phyloP scores from a whole-genome alignment of 23 red algal genomes.

The Agarophyton chilense region DNA sequence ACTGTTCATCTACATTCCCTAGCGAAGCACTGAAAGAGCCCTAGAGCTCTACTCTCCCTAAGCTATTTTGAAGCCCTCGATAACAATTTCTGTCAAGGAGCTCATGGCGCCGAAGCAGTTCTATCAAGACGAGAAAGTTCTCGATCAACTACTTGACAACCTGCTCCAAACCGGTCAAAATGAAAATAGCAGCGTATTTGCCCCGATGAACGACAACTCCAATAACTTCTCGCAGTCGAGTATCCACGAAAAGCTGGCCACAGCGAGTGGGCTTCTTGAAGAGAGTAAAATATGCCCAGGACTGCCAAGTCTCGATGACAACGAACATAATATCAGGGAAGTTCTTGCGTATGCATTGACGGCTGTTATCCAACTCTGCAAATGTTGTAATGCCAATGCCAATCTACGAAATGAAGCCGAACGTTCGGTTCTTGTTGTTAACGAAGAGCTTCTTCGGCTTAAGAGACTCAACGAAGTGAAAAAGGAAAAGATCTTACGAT shows the following conservation, averaged over 20 bases:
- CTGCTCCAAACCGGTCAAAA: slow-evolving; percentile 15
- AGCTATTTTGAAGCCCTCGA: too few species aligned
- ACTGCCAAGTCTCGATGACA: slow-evolving; percentile 18
- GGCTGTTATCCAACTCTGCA: slow-evolving; percentile 35
- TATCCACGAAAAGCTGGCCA: background rate
- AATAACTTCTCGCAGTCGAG: background rate
- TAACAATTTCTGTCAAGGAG: too few species aligned
- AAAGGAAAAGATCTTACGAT: slow-evolving; percentile 11
- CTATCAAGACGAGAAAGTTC: slow-evolving; percentile 39
- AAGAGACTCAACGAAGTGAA: slow-evolving; percentile 2
- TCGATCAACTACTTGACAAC: slow-evolving; percentile 41
- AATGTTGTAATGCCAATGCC: slow-evolving; percentile 54
- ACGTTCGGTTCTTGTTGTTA: background rate
- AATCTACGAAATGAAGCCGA: slow-evolving; percentile 43
- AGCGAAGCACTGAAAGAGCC: too few species aligned
- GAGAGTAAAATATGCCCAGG: slow-evolving; percentile 24
- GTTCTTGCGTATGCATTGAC: slow-evolving; percentile 27
- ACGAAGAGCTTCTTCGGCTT: slow-evolving; percentile 7
- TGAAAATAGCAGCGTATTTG: background rate
- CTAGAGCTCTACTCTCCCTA: too few species aligned
- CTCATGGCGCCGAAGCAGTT: slow-evolving; percentile 38
- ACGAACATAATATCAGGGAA: background rate
- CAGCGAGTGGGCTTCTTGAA: slow-evolving; percentile 1
- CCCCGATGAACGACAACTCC: too few species aligned
- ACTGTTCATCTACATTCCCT: too few species aligned